Conservation (phyloP, 108 stramenopile genomes). For the Licmophora abbreviata region DNA sequence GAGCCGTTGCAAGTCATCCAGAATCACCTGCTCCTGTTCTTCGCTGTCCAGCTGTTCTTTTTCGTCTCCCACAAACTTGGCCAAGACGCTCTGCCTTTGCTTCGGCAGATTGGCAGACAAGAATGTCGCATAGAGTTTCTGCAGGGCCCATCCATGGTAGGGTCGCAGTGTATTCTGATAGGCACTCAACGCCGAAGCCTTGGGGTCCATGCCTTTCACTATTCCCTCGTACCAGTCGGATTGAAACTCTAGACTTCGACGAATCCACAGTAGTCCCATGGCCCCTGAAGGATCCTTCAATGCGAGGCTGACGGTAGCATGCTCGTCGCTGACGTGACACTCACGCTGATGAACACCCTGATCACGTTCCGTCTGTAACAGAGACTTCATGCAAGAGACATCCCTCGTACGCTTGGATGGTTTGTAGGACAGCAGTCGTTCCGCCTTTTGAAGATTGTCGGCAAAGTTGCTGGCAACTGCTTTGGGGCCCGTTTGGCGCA, state of each 20-base stretch:
- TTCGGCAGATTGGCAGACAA: slow-evolving; percentile 1
- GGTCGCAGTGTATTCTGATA: slow-evolving; percentile 22
- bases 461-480: too few relatives aligned
- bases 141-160: slow-evolving; percentile 32
- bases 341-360: too few relatives aligned
- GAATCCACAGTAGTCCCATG: slow-evolving; percentile 56
- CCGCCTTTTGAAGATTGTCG: too few relatives aligned
- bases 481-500: too few relatives aligned
- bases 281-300: slow-evolving; percentile 48
- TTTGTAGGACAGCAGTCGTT: too few relatives aligned
- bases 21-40: slow-evolving; percentile 18
- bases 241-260: slow-evolving; percentile 44
- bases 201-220: slow-evolving; percentile 14
- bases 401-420: too few relatives aligned
- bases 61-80: slow-evolving; percentile 29
- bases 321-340: too few relatives aligned
- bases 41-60: slow-evolving; percentile 18
- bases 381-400: too few relatives aligned
- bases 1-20: slow-evolving; percentile 19
- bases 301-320: too few relatives aligned
- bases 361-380: too few relatives aligned
- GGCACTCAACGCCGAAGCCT: slow-evolving; percentile 24
- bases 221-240: slow-evolving; percentile 31
- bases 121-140: slow-evolving; percentile 36
- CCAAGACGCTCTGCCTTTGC: slow-evolving; percentile 20